phyloP scores from a whole-genome alignment of 176 grass and related monocot genomes.

The Thalia dealbata region DNA sequence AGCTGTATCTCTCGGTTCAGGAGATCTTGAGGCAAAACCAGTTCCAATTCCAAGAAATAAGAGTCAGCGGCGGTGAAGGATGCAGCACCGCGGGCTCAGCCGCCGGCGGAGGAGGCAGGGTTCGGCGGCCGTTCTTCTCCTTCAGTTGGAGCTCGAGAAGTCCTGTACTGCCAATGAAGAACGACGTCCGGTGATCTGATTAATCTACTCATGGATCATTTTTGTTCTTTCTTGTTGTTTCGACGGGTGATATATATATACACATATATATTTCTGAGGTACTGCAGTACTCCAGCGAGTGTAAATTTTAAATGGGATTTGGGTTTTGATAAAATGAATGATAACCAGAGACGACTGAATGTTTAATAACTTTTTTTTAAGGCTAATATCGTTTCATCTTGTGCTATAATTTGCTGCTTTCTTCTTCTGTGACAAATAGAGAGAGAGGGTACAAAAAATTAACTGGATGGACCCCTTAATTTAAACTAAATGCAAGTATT shows the following conservation, averaged over 20 bases:
- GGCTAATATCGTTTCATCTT: too few species aligned
- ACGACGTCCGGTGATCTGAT: too few species aligned
- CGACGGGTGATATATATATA: background rate
- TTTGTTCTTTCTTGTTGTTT: background rate
- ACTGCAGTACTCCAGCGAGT: background rate
- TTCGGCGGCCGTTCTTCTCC: slow-evolving; percentile 16
- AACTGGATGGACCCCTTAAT: too few species aligned
- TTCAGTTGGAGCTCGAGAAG: slow-evolving; percentile 9
- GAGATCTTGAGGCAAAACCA: slow-evolving; percentile 32
- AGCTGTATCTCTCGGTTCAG: slow-evolving; percentile 52
- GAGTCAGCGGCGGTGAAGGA: background rate
- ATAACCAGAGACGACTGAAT: too few species aligned
- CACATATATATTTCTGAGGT: background rate
- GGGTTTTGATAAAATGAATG: background rate
- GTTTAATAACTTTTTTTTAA: too few species aligned
- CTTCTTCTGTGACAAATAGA: too few species aligned
- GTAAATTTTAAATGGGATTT: background rate
- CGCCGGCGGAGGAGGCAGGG: background rate
- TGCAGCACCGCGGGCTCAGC: background rate
- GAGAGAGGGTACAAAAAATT: too few species aligned
- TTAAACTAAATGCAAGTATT: too few species aligned
- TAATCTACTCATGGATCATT: background rate
- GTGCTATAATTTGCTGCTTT: too few species aligned
- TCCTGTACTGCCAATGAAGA: background rate
- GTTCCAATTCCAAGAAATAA: background rate